Evolutionary conservation across 129 eudicot species (phyloP), one percentile per base, ranked within the genome.

Genomic region (Saposhnikovia divaricata): DNA sequence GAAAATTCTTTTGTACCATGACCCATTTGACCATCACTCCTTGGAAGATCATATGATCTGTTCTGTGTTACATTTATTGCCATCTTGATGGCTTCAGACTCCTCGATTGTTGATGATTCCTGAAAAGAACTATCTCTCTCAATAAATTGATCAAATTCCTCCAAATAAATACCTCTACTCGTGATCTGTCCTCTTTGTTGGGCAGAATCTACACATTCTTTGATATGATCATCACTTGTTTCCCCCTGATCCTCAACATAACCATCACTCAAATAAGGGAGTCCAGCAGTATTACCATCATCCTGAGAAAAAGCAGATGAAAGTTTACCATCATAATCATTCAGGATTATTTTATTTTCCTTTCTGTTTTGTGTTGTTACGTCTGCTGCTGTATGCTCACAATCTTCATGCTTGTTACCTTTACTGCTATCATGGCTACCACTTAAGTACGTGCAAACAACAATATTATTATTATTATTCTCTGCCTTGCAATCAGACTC

Each of bases 371-470:
- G 72, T 78, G 25, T 68, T 9, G 72, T 48, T n/a, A 47, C 75
- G 48, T 83, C 84, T 48, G 48, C 72, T 34, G 71, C 51, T 43
- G 84, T 37, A 31, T 63, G 84, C 76, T 88, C 91, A 74, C 87
- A 86, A 81, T 85, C 87, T 82, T 86, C 91, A 83, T 84, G 84
- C n/a, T 88, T 84, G 13, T 83, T 87, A 74, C 78, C 89, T 61
- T 85, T 88, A 83, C 44, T 81, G 47, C 23, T 43, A 77, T 63
- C 21, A 6, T 37, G 69, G 38, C 78, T 75, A 66, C 37, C 68
- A 8, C 57, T 73, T 38, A 37, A 61, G 25, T 61, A 76, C 47
- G 40, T n/a, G 8, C 57, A 79, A 76, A 19, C 69, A 50, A 15
- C 77, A 65, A 50, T 18, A 61, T 79, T 81, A 69, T 81, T 81